Percentiles rank a stretch among this genome's conserved stretches.
These are phyloP conservation scores for Capillidium heterosporum DNA, from an alignment of 371 early-diverging fungal species.

Conservation along the genomic window DNA sequence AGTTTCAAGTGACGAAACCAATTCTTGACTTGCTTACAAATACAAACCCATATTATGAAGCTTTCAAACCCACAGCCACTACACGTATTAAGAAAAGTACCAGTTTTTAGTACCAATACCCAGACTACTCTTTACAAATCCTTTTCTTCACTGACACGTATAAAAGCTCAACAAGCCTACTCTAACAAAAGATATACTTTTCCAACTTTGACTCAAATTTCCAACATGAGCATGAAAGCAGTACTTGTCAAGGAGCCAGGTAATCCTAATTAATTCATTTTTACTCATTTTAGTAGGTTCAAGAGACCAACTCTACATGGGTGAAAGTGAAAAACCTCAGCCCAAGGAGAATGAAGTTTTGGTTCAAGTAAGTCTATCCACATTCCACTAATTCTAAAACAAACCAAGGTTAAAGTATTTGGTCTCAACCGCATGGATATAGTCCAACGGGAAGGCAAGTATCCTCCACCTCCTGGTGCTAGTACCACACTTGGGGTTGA, in stretches of 20 bases:
- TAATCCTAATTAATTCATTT: neutral
- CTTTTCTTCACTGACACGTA: too few relatives aligned
- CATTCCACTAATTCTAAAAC: neutral
- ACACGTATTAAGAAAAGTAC: too few relatives aligned
- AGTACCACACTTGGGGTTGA: constrained; percentile 57
- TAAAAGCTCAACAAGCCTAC: too few relatives aligned
- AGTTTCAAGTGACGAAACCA: too few relatives aligned
- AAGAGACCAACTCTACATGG: neutral
- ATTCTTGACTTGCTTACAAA: too few relatives aligned
- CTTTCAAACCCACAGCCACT: too few relatives aligned
- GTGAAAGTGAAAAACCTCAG: constrained; percentile 24
- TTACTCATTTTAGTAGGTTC: neutral
- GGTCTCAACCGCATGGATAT: constrained; percentile 65
- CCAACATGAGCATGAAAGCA: neutral
- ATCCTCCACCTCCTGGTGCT: constrained; percentile 43
- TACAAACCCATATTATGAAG: too few relatives aligned
- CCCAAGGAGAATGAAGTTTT: constrained; percentile 36
- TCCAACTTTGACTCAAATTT: too few relatives aligned
- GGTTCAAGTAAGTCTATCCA: constrained; percentile 25
- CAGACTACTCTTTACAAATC: too few relatives aligned
- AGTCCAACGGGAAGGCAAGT: constrained; percentile 44
- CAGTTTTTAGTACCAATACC: too few relatives aligned
- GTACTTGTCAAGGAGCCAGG: neutral
- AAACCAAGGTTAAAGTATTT: constrained; percentile 26
- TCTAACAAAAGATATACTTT: too few relatives aligned